Evolutionary conservation across 305 asterid species (phyloP).

Genomic region (Fraxinus nigra): DNA sequence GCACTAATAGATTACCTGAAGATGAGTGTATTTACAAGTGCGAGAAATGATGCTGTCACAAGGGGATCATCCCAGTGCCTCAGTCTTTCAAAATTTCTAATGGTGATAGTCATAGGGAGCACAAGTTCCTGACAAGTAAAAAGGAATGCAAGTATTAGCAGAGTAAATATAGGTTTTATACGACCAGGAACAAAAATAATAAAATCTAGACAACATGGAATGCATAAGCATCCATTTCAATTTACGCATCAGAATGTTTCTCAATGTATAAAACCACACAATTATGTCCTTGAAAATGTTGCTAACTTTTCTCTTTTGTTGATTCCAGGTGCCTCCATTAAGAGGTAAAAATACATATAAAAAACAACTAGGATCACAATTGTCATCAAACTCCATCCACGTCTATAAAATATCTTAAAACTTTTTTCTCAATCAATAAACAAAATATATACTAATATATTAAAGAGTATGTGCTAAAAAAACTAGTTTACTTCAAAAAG

Average conservation of each 20-base stretch:
- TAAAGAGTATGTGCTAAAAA: background rate
- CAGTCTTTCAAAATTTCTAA: constrained; percentile 60
- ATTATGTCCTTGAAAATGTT: background rate
- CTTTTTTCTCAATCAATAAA: background rate
- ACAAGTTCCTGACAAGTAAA: constrained; percentile 55
- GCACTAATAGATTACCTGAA: constrained; percentile 55
- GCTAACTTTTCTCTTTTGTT: background rate
- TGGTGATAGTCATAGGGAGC: constrained; percentile 67
- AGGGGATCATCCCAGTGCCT: constrained; percentile 92
- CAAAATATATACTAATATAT: background rate
- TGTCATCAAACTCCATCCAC: background rate
- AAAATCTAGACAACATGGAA: background rate
- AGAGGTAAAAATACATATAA: background rate
- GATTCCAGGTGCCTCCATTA: background rate
- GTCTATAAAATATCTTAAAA: background rate
- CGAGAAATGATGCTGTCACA: constrained; percentile 79
- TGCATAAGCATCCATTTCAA: background rate
- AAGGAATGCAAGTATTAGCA: constrained; percentile 6
- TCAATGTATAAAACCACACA: background rate
- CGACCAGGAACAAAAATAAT: background rate
- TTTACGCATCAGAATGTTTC: background rate
- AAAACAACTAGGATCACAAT: background rate
- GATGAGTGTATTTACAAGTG: constrained; percentile 57
- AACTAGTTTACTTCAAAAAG: background rate
- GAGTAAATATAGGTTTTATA: background rate